These are phyloP conservation scores for Cutaneotrichosporon dermatis DNA, from an alignment of 1,284 basidiomycete species.

Conservation along the genomic window DNA sequence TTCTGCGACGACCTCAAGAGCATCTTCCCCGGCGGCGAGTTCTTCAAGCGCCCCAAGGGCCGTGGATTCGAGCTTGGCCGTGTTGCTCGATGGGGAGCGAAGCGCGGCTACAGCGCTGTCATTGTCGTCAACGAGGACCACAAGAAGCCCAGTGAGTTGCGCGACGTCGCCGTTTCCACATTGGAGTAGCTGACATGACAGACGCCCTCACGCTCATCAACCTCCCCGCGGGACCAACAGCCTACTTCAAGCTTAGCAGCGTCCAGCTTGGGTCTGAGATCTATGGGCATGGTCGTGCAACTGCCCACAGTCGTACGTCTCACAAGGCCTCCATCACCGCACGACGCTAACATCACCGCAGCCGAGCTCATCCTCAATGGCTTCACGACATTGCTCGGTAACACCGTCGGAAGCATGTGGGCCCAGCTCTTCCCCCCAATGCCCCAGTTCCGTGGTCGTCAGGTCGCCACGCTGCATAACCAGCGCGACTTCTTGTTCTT, in stretches of 20 bases:
- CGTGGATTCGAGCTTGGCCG: conserved; percentile 89
- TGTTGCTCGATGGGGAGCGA: conserved; percentile 90
- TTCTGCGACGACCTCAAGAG: conserved; percentile 89
- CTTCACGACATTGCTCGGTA: conserved; percentile 90
- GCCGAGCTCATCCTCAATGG: conserved; percentile 92
- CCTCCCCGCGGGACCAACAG: conserved; percentile 87
- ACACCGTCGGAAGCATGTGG: conserved; percentile 87
- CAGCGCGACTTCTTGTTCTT: conserved; percentile 99
- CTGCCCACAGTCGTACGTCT: conserved; percentile 59
- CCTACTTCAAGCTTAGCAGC: conserved; percentile 92
- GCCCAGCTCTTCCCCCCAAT: conserved; percentile 92
- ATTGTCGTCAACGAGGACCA: conserved; percentile 91
- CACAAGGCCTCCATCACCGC: too few relatives aligned
- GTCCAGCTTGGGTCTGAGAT: conserved; percentile 82
- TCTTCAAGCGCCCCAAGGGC: conserved; percentile 82
- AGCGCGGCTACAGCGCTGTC: conserved; percentile 74
- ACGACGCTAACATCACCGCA: conserved; percentile 3
- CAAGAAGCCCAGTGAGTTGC: conserved; percentile 76
- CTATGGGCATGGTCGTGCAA: conserved; percentile 84
- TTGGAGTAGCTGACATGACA: conserved; percentile 31
- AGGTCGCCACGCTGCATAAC: conserved; percentile 96
- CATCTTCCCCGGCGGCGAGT: conserved; percentile 91
- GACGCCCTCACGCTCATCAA: conserved; percentile 90
- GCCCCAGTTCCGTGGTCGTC: conserved; percentile 92
- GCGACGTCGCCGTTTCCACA: too few relatives aligned